phyloP scores from a whole-genome alignment of 176 grass and related monocot species.

The Hordeum vulgare region DNA sequence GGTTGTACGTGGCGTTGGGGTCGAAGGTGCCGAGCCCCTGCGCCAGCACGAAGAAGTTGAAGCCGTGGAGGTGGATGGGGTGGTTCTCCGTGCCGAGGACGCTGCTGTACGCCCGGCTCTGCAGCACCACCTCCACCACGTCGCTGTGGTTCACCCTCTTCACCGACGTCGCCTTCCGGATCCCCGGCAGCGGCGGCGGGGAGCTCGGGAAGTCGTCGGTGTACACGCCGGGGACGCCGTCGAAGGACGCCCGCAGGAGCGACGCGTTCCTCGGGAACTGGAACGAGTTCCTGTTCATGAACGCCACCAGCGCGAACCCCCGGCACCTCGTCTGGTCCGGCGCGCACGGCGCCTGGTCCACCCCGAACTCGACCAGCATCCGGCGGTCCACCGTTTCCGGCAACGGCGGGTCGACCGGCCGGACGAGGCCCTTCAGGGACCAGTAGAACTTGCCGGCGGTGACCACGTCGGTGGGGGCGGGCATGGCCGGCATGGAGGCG shows the following conservation, averaged over 20 bases:
- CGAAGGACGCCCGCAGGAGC: constrained; percentile 42
- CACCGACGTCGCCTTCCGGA: constrained; percentile 10
- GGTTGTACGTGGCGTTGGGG: constrained; percentile 5
- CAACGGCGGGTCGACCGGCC: constrained; percentile 1
- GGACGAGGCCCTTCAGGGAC: constrained; percentile 20
- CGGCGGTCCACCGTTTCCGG: constrained; percentile 24
- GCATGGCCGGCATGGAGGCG: constrained; percentile 6
- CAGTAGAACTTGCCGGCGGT: constrained; percentile 35
- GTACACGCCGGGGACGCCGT: constrained; percentile 18
- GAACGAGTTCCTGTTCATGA: constrained; percentile 57
- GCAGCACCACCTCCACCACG: constrained; percentile 67
- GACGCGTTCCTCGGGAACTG: constrained; percentile 31
- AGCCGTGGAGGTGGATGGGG: constrained; percentile 78
- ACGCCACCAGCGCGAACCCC: constrained; percentile 14
- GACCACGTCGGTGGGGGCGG: constrained; percentile 7
- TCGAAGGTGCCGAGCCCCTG: constrained; percentile 49
- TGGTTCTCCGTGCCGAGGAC: constrained; percentile 51
- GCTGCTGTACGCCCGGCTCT: constrained; percentile 18
- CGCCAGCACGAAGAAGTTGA: constrained; percentile 76
- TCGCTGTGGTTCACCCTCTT: constrained; percentile 40
- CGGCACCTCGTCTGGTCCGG: constrained; percentile 28
- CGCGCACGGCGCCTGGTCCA: constrained; percentile 31
- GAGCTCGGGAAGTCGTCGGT: constrained; percentile 42
- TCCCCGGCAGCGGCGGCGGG: neutral
- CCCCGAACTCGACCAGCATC: constrained; percentile 20